Base-by-base conservation (phyloP, 1,284 basidiomycete species). In the Mycosarcoma mackinlayi region DNA sequence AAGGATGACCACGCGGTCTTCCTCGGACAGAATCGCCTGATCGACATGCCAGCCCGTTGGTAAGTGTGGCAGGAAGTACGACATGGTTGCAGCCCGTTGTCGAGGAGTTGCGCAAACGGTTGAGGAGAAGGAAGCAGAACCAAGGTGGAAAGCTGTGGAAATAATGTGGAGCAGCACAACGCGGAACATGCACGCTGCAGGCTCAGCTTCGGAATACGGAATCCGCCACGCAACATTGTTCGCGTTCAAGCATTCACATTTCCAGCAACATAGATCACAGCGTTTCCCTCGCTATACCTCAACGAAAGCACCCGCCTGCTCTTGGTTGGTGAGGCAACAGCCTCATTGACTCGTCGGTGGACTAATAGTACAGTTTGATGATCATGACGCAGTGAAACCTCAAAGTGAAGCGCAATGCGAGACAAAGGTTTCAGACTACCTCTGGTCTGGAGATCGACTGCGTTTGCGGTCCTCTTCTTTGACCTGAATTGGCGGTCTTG, bases 11-110 rank as follows among this genome's bases (percentile, higher is more conserved):
- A 97, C 89, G 48, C 95, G 88, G 80, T 97, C 94, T 84, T 98
- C 95, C 84, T 98, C 95, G 0, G 93, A 94, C 68, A 97, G 91
- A 83, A 98, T 98, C 5, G 95, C 94, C 83, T 97, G 68, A 48
- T 77, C 79, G 11, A 81, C 79, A 45, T 81, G 80, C 79, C 79
- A 82, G 21, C 80, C 79, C 39, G 92, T 93, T 16, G 93, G 92
- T 19, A 98, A 88, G 78, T 93, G 91, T 0, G 93, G 92, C 4
- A 95, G 88, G 83, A 95, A 94, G 75, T 85, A 85, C 18, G 85
- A 85, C 84, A 85, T 84, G 13, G 18, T 35, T 34, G 16, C 13
- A 14, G 6, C 31, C 10, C 11, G 16, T 33, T 18, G 6, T 8
- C 7, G 23, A 24, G 16, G 31, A 30, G 27, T n/a, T 33, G 27